Conservation (phyloP, 805 yeast genomes). For the Lipomyces sp. region DNA sequence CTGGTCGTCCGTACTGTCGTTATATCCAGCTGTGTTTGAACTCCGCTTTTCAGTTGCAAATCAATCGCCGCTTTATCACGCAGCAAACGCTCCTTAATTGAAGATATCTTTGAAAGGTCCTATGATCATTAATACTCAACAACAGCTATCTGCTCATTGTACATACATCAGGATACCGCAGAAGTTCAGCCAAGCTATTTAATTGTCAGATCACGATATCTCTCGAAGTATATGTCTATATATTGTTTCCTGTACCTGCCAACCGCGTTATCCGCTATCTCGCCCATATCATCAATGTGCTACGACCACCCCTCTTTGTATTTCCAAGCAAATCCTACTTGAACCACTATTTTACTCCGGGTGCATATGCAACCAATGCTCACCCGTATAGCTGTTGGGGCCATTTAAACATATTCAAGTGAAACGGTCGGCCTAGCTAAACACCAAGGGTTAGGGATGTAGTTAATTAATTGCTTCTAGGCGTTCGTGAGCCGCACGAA, state of each 20-base stretch:
- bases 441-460: too few relatives aligned
- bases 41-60: constrained; percentile 70
- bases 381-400: not conserved
- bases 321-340: not conserved
- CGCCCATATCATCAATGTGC: constrained; percentile 19
- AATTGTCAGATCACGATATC: not conserved
- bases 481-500: not conserved
- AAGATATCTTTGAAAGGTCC: constrained; percentile 46
- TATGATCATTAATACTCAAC: not conserved
- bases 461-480: too few relatives aligned
- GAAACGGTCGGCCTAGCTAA: too few relatives aligned
- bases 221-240: not conserved
- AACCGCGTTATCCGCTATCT: constrained; percentile 25
- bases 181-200: constrained; percentile 36
- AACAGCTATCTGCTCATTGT: constrained; percentile 2
- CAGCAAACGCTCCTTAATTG: constrained; percentile 44
- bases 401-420: not conserved
- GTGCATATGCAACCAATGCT: not conserved
- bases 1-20: constrained; percentile 49
- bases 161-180: constrained; percentile 39
- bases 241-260: constrained; percentile 25
- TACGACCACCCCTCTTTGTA: not conserved
- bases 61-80: constrained; percentile 76
- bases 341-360: not conserved
- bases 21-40: constrained; percentile 65